phyloP scores from a whole-genome alignment of 169 alveolate genomes.

The Cryptosporidium baileyi region DNA sequence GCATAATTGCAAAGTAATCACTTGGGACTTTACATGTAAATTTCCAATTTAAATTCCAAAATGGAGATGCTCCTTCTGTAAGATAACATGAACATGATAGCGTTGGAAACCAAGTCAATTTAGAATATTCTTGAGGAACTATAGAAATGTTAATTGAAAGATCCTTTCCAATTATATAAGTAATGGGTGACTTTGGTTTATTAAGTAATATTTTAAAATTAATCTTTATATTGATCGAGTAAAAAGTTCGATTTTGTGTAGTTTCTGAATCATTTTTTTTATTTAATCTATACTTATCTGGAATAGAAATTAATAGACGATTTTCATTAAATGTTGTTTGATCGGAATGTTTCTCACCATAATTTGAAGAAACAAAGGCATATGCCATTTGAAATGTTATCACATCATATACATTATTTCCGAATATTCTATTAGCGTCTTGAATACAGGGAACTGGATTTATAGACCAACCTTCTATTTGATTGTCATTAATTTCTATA shows the following conservation, averaged over 20 bases:
- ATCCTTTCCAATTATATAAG: slow-evolving; percentile 3
- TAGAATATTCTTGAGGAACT: background rate
- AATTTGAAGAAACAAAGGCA: slow-evolving; percentile 17
- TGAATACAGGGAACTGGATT: slow-evolving; percentile 33
- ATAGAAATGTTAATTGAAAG: slow-evolving; percentile 3
- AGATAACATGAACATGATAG: slow-evolving; percentile 15
- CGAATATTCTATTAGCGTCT: slow-evolving; percentile 30
- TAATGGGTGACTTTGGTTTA: slow-evolving; percentile 31
- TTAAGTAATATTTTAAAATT: slow-evolving; percentile 6
- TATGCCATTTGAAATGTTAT: slow-evolving; percentile 48
- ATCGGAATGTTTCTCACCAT: slow-evolving; percentile 31
- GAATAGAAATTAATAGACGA: background rate
- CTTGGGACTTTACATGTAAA: slow-evolving; percentile 53
- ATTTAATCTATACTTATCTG: background rate
- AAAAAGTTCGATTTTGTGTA: background rate
- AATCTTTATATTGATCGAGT: background rate
- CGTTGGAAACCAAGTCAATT: slow-evolving; percentile 66
- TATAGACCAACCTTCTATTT: slow-evolving; percentile 26
- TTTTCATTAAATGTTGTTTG: background rate
- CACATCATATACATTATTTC: slow-evolving; percentile 27
- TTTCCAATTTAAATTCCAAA: slow-evolving; percentile 58
- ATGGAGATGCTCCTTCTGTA: slow-evolving; percentile 41
- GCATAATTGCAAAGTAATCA: slow-evolving; percentile 39
- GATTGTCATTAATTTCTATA: slow-evolving; percentile 1
- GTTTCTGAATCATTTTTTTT: background rate